Evolutionary conservation across 2,329 filamentous ascomycete species (phyloP), one percentile per base, ranked within the genome.

Genomic region (Fusarium sp.): DNA sequence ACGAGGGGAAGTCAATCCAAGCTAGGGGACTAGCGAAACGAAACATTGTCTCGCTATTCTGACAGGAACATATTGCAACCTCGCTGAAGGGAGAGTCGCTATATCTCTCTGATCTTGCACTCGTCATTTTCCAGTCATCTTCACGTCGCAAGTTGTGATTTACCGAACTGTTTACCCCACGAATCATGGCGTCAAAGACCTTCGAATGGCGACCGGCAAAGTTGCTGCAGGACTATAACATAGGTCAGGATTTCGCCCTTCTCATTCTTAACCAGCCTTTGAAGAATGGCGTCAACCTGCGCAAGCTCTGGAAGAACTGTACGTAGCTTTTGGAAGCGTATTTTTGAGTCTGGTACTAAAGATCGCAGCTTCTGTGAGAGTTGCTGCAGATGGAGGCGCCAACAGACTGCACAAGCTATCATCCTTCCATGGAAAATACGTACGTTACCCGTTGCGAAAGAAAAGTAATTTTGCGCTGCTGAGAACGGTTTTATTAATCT

Each of bases 311-410:
- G 86, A 78, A 83, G 45, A 84, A 84, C 58, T 81, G 85, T 86
- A 75, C 38, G 80, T 74, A 56, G 60, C 69, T 65, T 59, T 43
- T n/a, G 18, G 24, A 22, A 30, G 38, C 15, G 13, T 9, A 18
- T 46, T 10, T 8, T 7, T 29, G 25, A 18, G 53, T 22, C 25
- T 22, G 20, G 44, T 72, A 38, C 74, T 79, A 54, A 67, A 67
- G 40, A 22, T 59, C 30, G 29, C 72, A 92, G 91, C 92, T 55
- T 83, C 82, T 24, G 86, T 90, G 66, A 88, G 87, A 25, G 85
- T 98, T 56, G 97, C 94, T 62, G 96, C 94, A 29, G 96, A 99
- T 82, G 96, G 94, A 58, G 96, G 94, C 25, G 94, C 94, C 47
- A 97, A 98, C 77, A 86, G 89, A 40, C 85, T 98, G 80, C 82